Percentiles rank a stretch among this genome's conserved stretches.
These are phyloP conservation scores for Apium graveolens DNA, from an alignment of 129 eudicot genomes.

Conservation along the genomic window DNA sequence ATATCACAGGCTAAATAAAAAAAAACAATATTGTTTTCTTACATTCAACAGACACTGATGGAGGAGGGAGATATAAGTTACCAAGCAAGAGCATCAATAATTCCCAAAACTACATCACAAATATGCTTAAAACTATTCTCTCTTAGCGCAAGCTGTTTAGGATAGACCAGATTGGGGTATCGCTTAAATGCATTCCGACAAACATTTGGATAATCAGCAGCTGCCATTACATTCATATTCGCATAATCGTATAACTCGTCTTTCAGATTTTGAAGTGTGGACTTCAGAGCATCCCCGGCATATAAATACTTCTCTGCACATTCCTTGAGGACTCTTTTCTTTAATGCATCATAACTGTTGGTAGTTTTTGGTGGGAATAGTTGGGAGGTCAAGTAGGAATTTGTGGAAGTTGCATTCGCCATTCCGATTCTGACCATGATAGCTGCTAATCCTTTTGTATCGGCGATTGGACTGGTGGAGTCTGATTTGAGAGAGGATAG, in stretches of 20 bases:
- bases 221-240: constrained; percentile 69
- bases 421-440: constrained; percentile 48
- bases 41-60: not conserved
- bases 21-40: not conserved
- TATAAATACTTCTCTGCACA: constrained; percentile 55
- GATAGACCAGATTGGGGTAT: constrained; percentile 31
- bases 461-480: constrained; percentile 47
- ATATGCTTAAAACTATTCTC: constrained; percentile 67
- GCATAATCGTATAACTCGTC: constrained; percentile 65
- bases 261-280: constrained; percentile 43
- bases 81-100: constrained; percentile 47
- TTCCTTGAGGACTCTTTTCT: constrained; percentile 34
- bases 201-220: constrained; percentile 60
- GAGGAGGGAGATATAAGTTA: not conserved
- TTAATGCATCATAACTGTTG: constrained; percentile 12
- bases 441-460: constrained; percentile 63
- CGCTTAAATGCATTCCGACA: constrained; percentile 58
- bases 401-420: constrained; percentile 53
- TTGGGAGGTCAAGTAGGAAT: constrained; percentile 42
- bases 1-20: not conserved
- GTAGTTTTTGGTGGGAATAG: constrained; percentile 8
- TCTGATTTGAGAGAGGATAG: constrained; percentile 62
- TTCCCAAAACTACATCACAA: constrained; percentile 68
- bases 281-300: constrained; percentile 48
- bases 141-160: constrained; percentile 26